Evolutionary conservation across 2,329 filamentous ascomycete species (phyloP).

Genomic region (Exophiala oligosperma): DNA sequence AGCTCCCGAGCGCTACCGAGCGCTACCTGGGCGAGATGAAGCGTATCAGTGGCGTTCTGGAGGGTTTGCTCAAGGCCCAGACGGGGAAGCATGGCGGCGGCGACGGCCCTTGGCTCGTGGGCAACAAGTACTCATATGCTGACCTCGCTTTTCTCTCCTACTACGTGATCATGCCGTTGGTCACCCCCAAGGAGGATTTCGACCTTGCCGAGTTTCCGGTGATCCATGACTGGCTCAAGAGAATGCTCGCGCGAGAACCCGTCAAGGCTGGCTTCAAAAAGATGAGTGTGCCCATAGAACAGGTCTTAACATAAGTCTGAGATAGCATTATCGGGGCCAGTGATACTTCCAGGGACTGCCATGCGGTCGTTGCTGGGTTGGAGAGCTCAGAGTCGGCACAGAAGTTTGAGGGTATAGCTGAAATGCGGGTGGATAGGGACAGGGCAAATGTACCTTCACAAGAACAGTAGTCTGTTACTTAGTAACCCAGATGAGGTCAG

Average conservation of each 20-base stretch:
- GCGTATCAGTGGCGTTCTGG: conserved; percentile 47
- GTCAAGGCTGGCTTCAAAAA: conserved; percentile 12
- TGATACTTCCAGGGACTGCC: too few relatives aligned
- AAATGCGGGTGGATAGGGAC: too few relatives aligned
- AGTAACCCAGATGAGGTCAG: too few relatives aligned
- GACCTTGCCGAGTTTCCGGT: conserved; percentile 14
- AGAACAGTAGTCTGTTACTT: too few relatives aligned
- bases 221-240: conserved; percentile 23
- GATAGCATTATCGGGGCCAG: too few relatives aligned
- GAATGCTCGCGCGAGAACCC: conserved; percentile 6
- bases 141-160: conserved; percentile 44
- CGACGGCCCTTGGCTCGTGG: conserved; percentile 40
- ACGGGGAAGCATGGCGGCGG: conserved; percentile 20
- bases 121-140: conserved; percentile 44
- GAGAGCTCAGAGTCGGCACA: too few relatives aligned
- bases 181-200: conserved; percentile 16
- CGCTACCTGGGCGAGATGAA: conserved; percentile 47
- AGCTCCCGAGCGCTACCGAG: conserved; percentile 43
- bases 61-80: conserved; percentile 37
- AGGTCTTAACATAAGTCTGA: neutral
- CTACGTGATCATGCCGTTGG: conserved; percentile 6
- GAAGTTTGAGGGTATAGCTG: too few relatives aligned
- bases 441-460: too few relatives aligned
- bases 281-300: neutral
- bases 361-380: too few relatives aligned